Base-by-base conservation (phyloP, 2,329 filamentous ascomycete species). In the Grosmannia serpens region DNA sequence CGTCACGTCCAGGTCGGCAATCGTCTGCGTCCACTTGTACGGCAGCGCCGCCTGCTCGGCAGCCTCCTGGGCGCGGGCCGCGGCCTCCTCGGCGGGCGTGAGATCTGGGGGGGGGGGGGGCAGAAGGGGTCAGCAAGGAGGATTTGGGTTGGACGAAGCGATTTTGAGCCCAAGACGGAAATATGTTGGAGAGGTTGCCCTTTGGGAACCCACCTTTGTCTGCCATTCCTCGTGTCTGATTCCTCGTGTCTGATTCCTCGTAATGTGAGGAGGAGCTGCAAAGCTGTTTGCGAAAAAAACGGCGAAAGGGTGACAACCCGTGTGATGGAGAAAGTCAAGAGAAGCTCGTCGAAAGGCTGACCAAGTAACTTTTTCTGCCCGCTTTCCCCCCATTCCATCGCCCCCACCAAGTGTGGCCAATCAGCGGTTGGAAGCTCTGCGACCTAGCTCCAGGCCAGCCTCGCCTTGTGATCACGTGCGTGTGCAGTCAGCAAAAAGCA, bases 1-100 rank as follows among this genome's bases (percentile, higher is more conserved):
- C 55, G 81, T 86, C 67, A 97, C 75, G 69, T 96, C 89, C 61
- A 96, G 76, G 69, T 97, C 94, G 65, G 80, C 80, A 70, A 99
- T 96, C 27, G 88, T 91, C 75, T 99, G 94, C 13, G 82, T 88
- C 94, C 94, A 99, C 76, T 95, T 94, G 84, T 99, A 99, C 1
- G 94, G 94, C 49, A 99, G 85, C 27, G 86, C 83, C 49, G 85
- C 87, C 77, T 99, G 94, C 75, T 99, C 94, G 66, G 86, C 87
- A 59, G 82, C 78, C 75, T 99, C 91, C 70, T 86, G 85, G 62
- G 84, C 86, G 64, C 76, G 77, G 59, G 80, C 78, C 24, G 81
- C 81, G 13, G 79, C 83, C 64, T 78, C 75, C 63, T 83, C 77
- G 62, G 80, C 82, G 60, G 79, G 74, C 26, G 75, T 78, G 58